Percentiles rank a stretch among this genome's conserved stretches.
phyloP scores from a whole-genome alignment of 1,284 basidiomycete species.

The Leccinum subspadiceum region DNA sequence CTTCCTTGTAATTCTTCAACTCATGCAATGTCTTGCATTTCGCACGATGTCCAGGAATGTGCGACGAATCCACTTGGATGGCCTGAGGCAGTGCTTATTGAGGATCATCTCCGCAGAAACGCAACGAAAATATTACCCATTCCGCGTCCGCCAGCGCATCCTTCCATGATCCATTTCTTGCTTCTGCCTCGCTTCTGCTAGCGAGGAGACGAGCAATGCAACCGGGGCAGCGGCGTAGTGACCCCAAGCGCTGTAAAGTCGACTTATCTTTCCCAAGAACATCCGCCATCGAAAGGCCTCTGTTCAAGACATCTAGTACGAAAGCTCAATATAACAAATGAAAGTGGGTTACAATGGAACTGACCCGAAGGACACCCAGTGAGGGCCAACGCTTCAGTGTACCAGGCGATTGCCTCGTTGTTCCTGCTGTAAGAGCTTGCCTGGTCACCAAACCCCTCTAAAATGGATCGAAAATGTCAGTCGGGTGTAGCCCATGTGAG shows the following conservation, averaged over 20 bases:
- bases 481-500: background rate
- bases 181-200: constrained; percentile 5
- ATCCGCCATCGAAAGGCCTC: background rate
- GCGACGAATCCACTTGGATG: constrained; percentile 5
- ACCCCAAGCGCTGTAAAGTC: background rate
- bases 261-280: background rate
- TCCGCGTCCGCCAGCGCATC: constrained; percentile 2
- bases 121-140: constrained; percentile 2
- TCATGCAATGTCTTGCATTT: constrained; percentile 3
- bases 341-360: background rate
- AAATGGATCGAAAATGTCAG: background rate
- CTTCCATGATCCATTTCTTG: background rate
- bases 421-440: background rate
- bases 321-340: background rate
- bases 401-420: background rate
- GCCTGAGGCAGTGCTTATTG: constrained; percentile 1
- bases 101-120: background rate
- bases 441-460: constrained; percentile 6
- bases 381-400: background rate
- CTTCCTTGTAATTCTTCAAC: background rate
- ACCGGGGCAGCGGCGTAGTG: background rate
- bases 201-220: constrained; percentile 7
- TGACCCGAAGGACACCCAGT: constrained; percentile 1
- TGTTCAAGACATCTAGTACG: background rate
- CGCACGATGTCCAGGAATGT: constrained; percentile 6